phyloP scores from a whole-genome alignment of 23 red algal genomes.

The Pyropia yezoensis region DNA sequence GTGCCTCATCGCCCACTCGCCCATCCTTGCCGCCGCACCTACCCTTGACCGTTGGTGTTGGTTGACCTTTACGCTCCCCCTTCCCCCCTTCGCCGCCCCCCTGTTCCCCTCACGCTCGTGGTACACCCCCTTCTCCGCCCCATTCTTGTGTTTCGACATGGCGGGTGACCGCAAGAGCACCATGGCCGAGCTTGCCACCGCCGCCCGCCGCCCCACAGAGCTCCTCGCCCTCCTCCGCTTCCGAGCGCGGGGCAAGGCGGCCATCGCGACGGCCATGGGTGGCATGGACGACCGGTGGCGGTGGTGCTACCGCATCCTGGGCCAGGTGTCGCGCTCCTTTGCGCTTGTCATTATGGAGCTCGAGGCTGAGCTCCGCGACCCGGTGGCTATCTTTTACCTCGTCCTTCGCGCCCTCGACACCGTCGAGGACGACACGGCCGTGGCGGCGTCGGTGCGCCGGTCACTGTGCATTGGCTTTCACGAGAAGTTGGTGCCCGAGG shows the following conservation, averaged over 20 bases:
- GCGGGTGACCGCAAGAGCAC: background rate
- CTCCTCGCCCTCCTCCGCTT: constrained; percentile 55
- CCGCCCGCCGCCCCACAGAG: constrained; percentile 40
- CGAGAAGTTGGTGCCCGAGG: background rate
- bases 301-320: constrained; percentile 65
- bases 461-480: background rate
- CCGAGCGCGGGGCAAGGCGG: constrained; percentile 22
- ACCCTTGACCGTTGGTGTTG: background rate
- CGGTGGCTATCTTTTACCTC: constrained; percentile 91
- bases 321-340: constrained; percentile 83
- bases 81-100: background rate
- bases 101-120: background rate
- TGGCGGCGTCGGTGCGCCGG: constrained; percentile 28
- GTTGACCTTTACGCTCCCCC: background rate
- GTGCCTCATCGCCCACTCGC: background rate
- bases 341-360: constrained; percentile 97
- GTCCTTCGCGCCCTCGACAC: constrained; percentile 94
- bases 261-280: constrained; percentile 4
- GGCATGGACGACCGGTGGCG: constrained; percentile 35
- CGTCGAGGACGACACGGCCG: constrained; percentile 87
- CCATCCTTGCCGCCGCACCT: background rate
- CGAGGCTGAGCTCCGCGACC: constrained; percentile 50
- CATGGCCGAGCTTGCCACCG: constrained; percentile 32
- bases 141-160: constrained; percentile 8
- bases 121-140: background rate